These are phyloP conservation scores for Amanita fuliginea DNA, from an alignment of 768 basidiomycete genomes.

Conservation along the genomic window DNA sequence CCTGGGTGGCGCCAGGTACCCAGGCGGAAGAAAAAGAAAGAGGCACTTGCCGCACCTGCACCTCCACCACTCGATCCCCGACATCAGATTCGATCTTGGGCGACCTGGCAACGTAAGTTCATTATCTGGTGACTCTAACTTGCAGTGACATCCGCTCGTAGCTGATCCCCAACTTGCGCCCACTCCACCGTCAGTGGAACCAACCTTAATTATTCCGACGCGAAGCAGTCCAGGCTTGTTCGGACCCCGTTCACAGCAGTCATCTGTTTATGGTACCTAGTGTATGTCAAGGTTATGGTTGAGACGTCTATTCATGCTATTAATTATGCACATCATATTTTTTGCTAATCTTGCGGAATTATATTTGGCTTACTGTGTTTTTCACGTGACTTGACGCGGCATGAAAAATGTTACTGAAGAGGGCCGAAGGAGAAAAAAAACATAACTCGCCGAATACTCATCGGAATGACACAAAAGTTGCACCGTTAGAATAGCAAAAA, in stretches of 20 bases:
- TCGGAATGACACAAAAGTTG: too few relatives aligned
- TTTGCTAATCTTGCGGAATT: not conserved
- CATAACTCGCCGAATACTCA: too few relatives aligned
- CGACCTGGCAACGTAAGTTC: conserved; percentile 56
- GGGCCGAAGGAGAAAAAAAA: too few relatives aligned
- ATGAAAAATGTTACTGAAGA: too few relatives aligned
- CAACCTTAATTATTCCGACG: conserved; percentile 51
- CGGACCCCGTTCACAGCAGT: conserved; percentile 58
- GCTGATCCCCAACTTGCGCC: conserved; percentile 48
- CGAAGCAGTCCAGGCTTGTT: conserved; percentile 58
- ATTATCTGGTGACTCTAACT: not conserved
- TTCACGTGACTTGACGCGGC: too few relatives aligned
- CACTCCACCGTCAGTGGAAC: conserved; percentile 49
- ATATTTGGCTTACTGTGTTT: too few relatives aligned
- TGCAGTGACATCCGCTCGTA: conserved; percentile 17
- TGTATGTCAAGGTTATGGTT: not conserved
- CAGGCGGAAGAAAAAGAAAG: conserved; percentile 37
- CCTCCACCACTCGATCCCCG: conserved; percentile 26
- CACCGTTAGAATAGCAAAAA: too few relatives aligned
- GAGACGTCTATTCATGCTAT: not conserved
- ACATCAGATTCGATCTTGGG: conserved; percentile 42
- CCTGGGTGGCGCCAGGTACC: conserved; percentile 56
- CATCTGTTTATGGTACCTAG: conserved; percentile 8
- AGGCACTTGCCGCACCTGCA: conserved; percentile 21
- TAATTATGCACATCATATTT: not conserved